These are phyloP conservation scores for Fonsecaea nubica DNA, from an alignment of 2,329 filamentous ascomycete genomes.

Conservation along the genomic window DNA sequence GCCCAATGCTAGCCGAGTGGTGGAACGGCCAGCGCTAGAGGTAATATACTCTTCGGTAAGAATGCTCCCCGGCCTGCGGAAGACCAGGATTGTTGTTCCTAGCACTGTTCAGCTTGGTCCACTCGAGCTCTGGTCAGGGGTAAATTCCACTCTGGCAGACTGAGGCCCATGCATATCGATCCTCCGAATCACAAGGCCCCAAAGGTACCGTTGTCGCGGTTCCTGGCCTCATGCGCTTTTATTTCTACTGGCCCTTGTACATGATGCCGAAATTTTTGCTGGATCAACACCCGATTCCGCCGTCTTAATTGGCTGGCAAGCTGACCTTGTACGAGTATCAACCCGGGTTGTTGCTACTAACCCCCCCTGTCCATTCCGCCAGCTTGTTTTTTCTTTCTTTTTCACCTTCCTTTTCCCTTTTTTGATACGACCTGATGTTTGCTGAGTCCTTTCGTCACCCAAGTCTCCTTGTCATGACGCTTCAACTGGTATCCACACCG, in stretches of 20 bases:
- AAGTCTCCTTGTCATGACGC: conserved; percentile 19
- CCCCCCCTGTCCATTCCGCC: not conserved
- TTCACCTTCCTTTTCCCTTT: not conserved
- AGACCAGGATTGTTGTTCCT: conserved; percentile 35
- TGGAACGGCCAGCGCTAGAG: conserved; percentile 26
- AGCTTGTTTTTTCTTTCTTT: conserved; percentile 7
- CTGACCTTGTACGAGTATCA: not conserved
- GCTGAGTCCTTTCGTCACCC: not conserved
- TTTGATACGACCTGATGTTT: not conserved
- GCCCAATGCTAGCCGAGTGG: conserved; percentile 19
- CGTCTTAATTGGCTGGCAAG: not conserved
- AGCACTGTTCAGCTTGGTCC: conserved; percentile 12
- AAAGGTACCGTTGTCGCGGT: conserved; percentile 36
- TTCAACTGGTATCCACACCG: conserved; percentile 30
- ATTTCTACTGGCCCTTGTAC: not conserved
- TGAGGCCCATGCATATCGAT: conserved; percentile 28
- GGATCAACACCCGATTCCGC: conserved; percentile 1
- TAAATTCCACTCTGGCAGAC: conserved; percentile 16
- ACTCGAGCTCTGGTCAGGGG: conserved; percentile 34
- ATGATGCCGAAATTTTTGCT: conserved; percentile 1
- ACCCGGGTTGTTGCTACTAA: not conserved
- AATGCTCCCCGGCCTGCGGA: conserved; percentile 35
- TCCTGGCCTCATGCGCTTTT: conserved; percentile 27
- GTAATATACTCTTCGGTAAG: conserved; percentile 33
- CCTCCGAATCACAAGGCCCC: conserved; percentile 25